A percentile compares a stretch with the other conserved stretches of the same genome.
Conservation (phyloP, 306 rosid species). For the Trifolium subterraneum region DNA sequence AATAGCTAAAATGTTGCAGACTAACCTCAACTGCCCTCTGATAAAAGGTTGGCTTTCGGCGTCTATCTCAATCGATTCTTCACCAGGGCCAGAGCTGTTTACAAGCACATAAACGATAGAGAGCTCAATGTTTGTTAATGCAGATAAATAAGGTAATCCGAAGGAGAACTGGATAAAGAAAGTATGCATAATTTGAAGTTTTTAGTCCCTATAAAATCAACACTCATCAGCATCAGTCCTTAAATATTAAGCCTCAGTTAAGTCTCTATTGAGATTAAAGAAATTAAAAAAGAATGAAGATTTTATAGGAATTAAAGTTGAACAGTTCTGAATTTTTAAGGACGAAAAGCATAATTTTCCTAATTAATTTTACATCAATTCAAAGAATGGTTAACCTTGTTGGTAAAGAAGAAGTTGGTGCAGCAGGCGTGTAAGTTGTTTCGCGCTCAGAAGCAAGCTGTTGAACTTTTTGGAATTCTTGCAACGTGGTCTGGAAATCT, state of each 20-base stretch:
- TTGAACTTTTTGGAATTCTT: slow-evolving; percentile 79
- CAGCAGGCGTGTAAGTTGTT: slow-evolving; percentile 60
- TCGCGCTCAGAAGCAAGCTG: slow-evolving; percentile 83
- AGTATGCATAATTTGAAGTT: background rate
- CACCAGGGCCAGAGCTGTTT: slow-evolving; percentile 58
- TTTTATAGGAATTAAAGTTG: background rate
- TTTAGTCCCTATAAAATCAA: background rate
- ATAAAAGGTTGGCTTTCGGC: slow-evolving; percentile 66
- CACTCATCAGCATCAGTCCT: background rate
- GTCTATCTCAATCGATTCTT: slow-evolving; percentile 49
- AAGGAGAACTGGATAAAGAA: background rate
- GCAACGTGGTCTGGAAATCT: slow-evolving; percentile 78
- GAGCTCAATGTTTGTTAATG: slow-evolving; percentile 8
- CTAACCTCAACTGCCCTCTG: slow-evolving; percentile 63
- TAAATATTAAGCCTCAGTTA: background rate
- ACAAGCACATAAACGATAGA: slow-evolving; percentile 27
- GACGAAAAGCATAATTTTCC: background rate
- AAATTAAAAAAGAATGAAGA: background rate
- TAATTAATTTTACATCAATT: background rate
- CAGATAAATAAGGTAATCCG: background rate
- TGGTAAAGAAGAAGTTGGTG: slow-evolving; percentile 48
- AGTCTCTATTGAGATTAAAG: background rate
- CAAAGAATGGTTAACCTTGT: slow-evolving; percentile 43
- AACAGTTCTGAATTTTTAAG: background rate
- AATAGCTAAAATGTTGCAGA: slow-evolving; percentile 28